These are phyloP conservation scores for Paspalum notatum DNA, from an alignment of 176 grass and related monocot species.

Conservation along the genomic window DNA sequence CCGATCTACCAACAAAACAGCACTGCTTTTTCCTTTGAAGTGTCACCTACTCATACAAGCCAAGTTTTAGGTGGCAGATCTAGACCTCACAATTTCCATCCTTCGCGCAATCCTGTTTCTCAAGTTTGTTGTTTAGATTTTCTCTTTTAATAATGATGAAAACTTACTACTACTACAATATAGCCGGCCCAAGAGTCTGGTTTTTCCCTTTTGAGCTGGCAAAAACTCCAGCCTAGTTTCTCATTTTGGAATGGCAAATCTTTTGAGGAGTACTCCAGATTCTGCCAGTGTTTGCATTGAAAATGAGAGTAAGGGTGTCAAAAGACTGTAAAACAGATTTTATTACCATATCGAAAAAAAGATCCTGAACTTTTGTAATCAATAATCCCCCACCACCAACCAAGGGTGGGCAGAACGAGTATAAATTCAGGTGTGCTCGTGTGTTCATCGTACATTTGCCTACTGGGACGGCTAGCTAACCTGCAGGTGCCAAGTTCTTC, in stretches of 20 bases:
- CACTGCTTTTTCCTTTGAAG: neutral
- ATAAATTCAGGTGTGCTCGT: neutral
- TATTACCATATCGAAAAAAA: neutral
- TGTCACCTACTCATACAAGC: neutral
- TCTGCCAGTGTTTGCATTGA: neutral
- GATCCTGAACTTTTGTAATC: neutral
- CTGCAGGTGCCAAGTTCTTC: neutral
- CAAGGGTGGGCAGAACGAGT: neutral
- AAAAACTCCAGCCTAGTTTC: neutral
- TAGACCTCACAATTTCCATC: neutral
- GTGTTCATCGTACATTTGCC: neutral
- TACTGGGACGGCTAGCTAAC: neutral
- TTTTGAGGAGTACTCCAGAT: neutral
- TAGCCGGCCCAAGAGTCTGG: neutral
- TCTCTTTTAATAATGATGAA: neutral
- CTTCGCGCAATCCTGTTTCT: neutral
- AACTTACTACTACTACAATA: neutral
- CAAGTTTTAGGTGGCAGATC: neutral
- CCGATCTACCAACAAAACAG: too few relatives aligned
- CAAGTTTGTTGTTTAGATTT: neutral
- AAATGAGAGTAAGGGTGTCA: neutral
- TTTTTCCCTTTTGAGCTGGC: neutral
- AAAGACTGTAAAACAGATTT: neutral
- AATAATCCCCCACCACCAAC: constrained; percentile 3
- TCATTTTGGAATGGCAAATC: neutral